Conservation (phyloP, 2,329 filamentous ascomycete genomes). For the Fusarium pilosicola region DNA sequence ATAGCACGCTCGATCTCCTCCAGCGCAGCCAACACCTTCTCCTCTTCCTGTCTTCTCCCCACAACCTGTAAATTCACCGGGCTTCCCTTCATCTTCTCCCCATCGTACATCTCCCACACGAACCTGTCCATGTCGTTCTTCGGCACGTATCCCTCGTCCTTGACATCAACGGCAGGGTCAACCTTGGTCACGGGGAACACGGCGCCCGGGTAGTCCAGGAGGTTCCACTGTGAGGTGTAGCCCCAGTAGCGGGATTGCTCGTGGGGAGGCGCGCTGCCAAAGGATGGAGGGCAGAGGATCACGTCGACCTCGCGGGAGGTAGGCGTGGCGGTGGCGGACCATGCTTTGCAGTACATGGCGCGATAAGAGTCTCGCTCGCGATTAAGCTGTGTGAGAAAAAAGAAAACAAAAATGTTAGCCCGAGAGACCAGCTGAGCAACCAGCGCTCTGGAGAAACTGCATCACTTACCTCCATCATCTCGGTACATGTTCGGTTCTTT, state of each 20-base stretch:
- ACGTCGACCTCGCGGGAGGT: slow-evolving; percentile 61
- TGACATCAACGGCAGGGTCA: slow-evolving; percentile 40
- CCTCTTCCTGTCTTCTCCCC: slow-evolving; percentile 44
- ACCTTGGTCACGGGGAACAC: slow-evolving; percentile 65
- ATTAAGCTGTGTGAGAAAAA: slow-evolving; percentile 40
- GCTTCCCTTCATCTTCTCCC: slow-evolving; percentile 38
- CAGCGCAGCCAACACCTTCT: slow-evolving; percentile 46
- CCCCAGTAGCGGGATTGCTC: slow-evolving; percentile 63
- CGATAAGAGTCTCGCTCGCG: slow-evolving; percentile 54
- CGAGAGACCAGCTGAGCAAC: accelerated
- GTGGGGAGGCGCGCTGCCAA: slow-evolving; percentile 59
- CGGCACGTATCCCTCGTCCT: slow-evolving; percentile 38
- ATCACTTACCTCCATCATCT: slow-evolving; percentile 51
- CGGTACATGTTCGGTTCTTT: slow-evolving; percentile 50
- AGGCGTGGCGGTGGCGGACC: slow-evolving; percentile 48
- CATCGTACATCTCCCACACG: slow-evolving; percentile 43
- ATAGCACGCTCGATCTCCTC: slow-evolving; percentile 40
- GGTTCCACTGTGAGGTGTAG: slow-evolving; percentile 75
- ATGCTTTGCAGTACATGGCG: slow-evolving; percentile 49
- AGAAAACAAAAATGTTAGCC: neutral
- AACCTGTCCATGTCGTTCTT: slow-evolving; percentile 46
- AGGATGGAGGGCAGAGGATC: slow-evolving; percentile 68
- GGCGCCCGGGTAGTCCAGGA: slow-evolving; percentile 72
- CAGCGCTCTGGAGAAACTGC: neutral
- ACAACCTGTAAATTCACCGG: slow-evolving; percentile 45